Evolutionary conservation across 495 filamentous ascomycete species (phyloP), one percentile per base, ranked within the genome.

Genomic region (Penicillium ochrochloron): DNA sequence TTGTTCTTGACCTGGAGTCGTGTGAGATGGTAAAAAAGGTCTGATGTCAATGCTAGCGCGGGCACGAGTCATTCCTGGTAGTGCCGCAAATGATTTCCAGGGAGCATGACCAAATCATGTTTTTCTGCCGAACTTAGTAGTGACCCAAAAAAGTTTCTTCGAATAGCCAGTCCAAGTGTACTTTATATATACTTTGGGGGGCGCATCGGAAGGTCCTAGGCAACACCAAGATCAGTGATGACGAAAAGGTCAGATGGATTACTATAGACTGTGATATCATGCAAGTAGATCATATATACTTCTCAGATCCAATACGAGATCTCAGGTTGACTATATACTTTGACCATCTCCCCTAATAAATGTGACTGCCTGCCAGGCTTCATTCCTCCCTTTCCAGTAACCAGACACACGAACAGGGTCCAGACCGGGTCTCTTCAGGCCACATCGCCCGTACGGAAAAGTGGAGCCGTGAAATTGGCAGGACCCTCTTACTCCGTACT

Each of bases 391-490:
- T 68, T 68, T 68, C 53, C 33, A 70, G 70, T 69, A 65, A 65
- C 17, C 25, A 54, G 41, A 56, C 66, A 66, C 67, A 67, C 64
- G 70, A 70, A 54, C 60, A 62, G 46, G n/a, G 59, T 71, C 67
- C 67, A 70, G 66, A 66, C 66, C 62, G 41, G 29, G 19, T 23
- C 37, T 44, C 44, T 67, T 64, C 53, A 64, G 66, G 66, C 66
- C 66, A 68, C 66, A 61, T 68, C 53, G 52, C 58, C 61, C 61
- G 59, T 59, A 37, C 31, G 10, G 17, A 46, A 48, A 51, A 60
- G 66, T 68, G 66, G 66, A 65, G 66, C 51, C 52, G 23, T 59
- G 33, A 60, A 35, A 55, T 62, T 62, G 42, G 50, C 60, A 55
- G 37, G 60, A 46, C 60, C 60, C 37, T 23, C 50, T 33, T n/a